Conservation (phyloP, 129 eudicot species). For the Chrysanthemum makinoi region DNA sequence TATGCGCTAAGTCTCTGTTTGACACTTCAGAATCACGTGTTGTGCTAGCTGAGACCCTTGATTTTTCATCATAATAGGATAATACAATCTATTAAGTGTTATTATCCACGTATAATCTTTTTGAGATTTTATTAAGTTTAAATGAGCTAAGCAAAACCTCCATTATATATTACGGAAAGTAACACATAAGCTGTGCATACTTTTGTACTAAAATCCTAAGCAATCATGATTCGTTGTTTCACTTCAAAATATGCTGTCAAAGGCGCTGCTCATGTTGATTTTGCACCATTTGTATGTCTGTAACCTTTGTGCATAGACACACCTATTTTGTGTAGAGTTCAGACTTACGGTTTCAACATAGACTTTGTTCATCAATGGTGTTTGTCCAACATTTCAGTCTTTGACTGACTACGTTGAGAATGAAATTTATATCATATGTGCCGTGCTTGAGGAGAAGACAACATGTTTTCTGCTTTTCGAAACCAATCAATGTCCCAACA, state of each 20-base stretch:
- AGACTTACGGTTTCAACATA: neutral
- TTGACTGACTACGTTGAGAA: neutral
- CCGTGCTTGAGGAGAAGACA: constrained; percentile 8
- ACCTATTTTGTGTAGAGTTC: too few relatives aligned
- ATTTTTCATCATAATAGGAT: neutral
- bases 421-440: neutral
- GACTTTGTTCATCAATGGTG: neutral
- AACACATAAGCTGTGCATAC: constrained; percentile 4
- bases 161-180: neutral
- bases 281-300: neutral
- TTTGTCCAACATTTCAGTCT: neutral
- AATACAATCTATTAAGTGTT: neutral
- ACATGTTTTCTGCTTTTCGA: neutral
- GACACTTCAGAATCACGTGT: neutral
- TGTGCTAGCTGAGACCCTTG: neutral
- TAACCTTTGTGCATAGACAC: neutral
- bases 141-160: too few relatives aligned
- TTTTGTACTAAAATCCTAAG: neutral
- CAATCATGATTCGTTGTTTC: neutral
- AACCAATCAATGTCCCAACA: constrained; percentile 25
- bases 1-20: neutral
- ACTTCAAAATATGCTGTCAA: constrained; percentile 11
- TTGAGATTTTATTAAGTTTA: too few relatives aligned
- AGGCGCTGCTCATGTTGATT: neutral
- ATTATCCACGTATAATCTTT: too few relatives aligned